Base-by-base conservation (phyloP, 2,329 filamentous ascomycete genomes). In the Aspergillus novofumigatus region DNA sequence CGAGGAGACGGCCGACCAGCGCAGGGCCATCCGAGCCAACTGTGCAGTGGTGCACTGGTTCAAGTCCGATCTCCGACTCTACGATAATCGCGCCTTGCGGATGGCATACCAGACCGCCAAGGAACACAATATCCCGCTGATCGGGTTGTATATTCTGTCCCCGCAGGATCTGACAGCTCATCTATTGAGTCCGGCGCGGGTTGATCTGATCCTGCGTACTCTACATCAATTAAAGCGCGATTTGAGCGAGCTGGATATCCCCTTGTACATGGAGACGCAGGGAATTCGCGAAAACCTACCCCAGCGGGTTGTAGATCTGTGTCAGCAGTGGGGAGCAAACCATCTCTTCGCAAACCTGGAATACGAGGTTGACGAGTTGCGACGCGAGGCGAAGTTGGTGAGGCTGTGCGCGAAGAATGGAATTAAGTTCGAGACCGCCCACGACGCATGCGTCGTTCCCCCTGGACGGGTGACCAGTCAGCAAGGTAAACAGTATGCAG, bases 321-420 rank as follows among this genome's bases (percentile, higher is more conserved):
- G 89, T 70, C 77, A 84, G 29, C 77, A 85, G 59, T 96, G 91
- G 91, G 84, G 83, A 0, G 88, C 85, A 0, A 87, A 81, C 51
- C 89, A 94, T 66, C 62, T 96, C 2, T 95, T 86, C 66, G 86
- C 89, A 50, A 96, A 96, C 68, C 85, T 92, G 56, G 92, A 96
- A 70, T 96, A 96, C 67, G 92, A 96, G 71, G 91, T 95, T 0
- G 92, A 97, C 68, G 92, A 96, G 75, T 75, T 96, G 57, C 80
- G 92, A 47, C 81, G 92, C 5, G 92, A 97, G 66, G 85, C 86
- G 1, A 79, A 78, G 28, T 75, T 96, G 66, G 81, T 90, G 1
- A 81, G 77, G 28, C 72, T 80, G 44, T 83, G 88, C 58, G 74
- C 87, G 1, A 80, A 85, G 17, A 82, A 82, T 11, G 87, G 84